Base-by-base conservation (phyloP, 768 basidiomycete species). In the Boletus reticulatus region DNA sequence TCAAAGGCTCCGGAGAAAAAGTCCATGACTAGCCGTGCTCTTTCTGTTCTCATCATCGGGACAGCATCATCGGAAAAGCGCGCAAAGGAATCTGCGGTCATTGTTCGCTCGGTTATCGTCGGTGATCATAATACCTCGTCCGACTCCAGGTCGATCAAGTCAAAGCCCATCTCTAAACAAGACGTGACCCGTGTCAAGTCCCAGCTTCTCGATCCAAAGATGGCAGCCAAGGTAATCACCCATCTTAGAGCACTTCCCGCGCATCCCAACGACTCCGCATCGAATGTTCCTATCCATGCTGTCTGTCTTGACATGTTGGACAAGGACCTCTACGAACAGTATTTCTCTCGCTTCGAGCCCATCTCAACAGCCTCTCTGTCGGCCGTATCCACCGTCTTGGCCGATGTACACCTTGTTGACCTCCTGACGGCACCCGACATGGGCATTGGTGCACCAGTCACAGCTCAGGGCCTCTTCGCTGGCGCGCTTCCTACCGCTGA, bases 401-500 rank as follows among this genome's bases (percentile, higher is more conserved):
- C 74, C n/a, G 80, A 84, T 37, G 74, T 92, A 67, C 80, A 81
- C 49, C 56, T 90, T 44, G 68, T 93, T 37, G 78, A 81, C 65
- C 73, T 93, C 24, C 57, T 93, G 34, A 72, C 69, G 0, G 70
- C 81, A 2, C 82, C 88, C 1, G 81, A 87, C 62, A 71, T 89
- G 56, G 91, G 91, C 14, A 70, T 92, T 2, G 90, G 89, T 17
- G 82, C 87, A 61, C 83, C 88, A n/a, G 87, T 78, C n/a, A 77
- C 83, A 59, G 84, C 80, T 2, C 67, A 76, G 10, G 90, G 90
- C 3, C 65, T 91, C 16, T 75, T 93, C 29, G 82, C 87, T 14
- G 91, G 91, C 6, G 82, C 89, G 4, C 69, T 93, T 13, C 92
- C 91, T 6, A 90, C 86, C 3, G 80, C 90, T 6, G 83, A 83